Evolutionary conservation across 1,139 yeast genomes (phyloP).

Genomic region (Williopsis jadinii): DNA sequence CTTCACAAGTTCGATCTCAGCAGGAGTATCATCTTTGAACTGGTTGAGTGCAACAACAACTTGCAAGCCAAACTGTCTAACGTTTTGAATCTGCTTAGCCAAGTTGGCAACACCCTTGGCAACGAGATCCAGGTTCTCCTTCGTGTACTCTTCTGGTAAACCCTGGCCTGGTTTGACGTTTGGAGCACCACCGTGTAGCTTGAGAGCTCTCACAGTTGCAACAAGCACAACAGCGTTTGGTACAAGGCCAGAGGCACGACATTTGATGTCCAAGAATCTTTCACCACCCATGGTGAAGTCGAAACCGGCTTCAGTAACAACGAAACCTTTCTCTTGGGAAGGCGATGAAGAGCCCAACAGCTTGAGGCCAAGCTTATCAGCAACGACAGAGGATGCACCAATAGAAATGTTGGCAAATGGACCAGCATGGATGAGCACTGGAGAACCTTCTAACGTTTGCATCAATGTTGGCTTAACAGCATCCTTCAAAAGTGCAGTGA

Average conservation of each 20-base stretch:
- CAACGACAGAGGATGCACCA: slow-evolving; percentile 92
- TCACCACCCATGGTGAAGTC: slow-evolving; percentile 99
- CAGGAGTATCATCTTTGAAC: slow-evolving; percentile 64
- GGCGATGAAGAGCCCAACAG: slow-evolving; percentile 65
- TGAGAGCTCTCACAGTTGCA: slow-evolving; percentile 95
- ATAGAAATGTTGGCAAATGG: slow-evolving; percentile 97
- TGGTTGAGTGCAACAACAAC: slow-evolving; percentile 77
- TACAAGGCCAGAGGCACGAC: slow-evolving; percentile 83
- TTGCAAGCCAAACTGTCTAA: slow-evolving; percentile 64
- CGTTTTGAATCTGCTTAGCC: slow-evolving; percentile 69
- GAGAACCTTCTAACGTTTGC: slow-evolving; percentile 98
- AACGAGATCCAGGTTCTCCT: slow-evolving; percentile 61
- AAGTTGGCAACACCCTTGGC: slow-evolving; percentile 62
- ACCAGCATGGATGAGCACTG: slow-evolving; percentile 97
- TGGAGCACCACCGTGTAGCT: slow-evolving; percentile 85
- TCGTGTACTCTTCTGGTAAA: slow-evolving; percentile 58
- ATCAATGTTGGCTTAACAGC: slow-evolving; percentile 95
- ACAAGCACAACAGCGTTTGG: slow-evolving; percentile 95
- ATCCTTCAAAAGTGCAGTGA: slow-evolving; percentile 91
- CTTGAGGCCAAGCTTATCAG: slow-evolving; percentile 93
- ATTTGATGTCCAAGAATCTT: slow-evolving; percentile 92
- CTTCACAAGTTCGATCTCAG: slow-evolving; percentile 58
- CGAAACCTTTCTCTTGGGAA: slow-evolving; percentile 70
- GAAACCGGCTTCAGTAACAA: slow-evolving; percentile 96
- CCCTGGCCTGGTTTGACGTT: slow-evolving; percentile 79